phyloP scores from a whole-genome alignment of 768 basidiomycete species.

The Calvatia gigantea region DNA sequence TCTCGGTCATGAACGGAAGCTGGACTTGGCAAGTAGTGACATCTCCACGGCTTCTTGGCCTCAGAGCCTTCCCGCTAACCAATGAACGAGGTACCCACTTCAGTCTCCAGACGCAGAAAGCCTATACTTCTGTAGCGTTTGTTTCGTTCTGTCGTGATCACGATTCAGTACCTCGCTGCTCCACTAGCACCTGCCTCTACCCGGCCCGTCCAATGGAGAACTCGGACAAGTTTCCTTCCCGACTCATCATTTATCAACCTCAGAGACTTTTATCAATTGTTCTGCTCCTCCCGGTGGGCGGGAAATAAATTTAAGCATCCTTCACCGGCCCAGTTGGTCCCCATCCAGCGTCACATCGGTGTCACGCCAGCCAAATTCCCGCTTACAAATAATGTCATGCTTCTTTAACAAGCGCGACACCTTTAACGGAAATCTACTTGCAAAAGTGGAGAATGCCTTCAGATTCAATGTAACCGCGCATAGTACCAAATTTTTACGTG shows the following conservation, averaged over 20 bases:
- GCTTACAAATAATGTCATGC: too few relatives aligned
- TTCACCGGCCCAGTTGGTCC: too few relatives aligned
- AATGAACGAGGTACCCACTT: not conserved
- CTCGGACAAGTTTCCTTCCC: not conserved
- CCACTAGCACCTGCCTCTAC: not conserved
- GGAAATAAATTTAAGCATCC: too few relatives aligned
- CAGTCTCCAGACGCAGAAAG: slow-evolving; percentile 7
- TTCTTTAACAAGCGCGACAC: too few relatives aligned
- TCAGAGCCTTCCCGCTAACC: slow-evolving; percentile 5
- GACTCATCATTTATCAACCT: not conserved
- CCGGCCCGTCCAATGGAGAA: not conserved
- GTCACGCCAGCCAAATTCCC: too few relatives aligned
- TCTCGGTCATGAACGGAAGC: not conserved
- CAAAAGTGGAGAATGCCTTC: too few relatives aligned
- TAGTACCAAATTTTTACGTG: too few relatives aligned
- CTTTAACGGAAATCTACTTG: too few relatives aligned
- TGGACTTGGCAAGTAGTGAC: not conserved
- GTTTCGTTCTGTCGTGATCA: slow-evolving; percentile 10
- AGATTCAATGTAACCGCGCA: too few relatives aligned
- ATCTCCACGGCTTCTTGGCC: not conserved
- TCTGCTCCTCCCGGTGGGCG: too few relatives aligned
- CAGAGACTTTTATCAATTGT: too few relatives aligned
- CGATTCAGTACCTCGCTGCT: not conserved
- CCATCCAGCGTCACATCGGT: too few relatives aligned
- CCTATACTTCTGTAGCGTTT: slow-evolving; percentile 3